Conservation (phyloP, 2,329 filamentous ascomycete species). For the Alternaria sp. region DNA sequence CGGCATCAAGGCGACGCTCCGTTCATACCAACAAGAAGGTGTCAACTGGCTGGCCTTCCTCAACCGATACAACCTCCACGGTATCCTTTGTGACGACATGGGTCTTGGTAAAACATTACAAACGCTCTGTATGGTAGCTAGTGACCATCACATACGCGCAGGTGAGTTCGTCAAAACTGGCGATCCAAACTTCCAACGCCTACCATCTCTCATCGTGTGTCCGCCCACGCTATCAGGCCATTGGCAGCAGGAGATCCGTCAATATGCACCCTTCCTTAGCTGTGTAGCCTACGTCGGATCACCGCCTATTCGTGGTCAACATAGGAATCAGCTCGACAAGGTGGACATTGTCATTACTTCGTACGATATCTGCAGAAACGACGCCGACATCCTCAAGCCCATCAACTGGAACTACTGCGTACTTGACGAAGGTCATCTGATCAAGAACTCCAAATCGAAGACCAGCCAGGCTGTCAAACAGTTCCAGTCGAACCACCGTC, state of each 20-base stretch:
- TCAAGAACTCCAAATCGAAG: conserved; percentile 98
- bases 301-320: conserved; percentile 77
- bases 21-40: conserved; percentile 97
- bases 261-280: conserved; percentile 92
- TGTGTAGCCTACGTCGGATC: conserved; percentile 92
- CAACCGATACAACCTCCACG: conserved; percentile 96
- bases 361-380: conserved; percentile 97
- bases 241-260: conserved; percentile 97
- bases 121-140: conserved; percentile 96
- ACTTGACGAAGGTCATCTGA: conserved; percentile 94
- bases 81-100: conserved; percentile 99
- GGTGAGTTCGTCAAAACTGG: conserved; percentile 88
- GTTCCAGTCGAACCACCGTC: conserved; percentile 86
- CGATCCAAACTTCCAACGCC: conserved; percentile 75
- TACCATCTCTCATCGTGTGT: conserved; percentile 94
- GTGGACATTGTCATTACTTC: conserved; percentile 97
- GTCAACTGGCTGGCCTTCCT: conserved; percentile 99
- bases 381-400: conserved; percentile 81
- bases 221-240: conserved; percentile 96
- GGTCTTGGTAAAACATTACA: conserved; percentile 97
- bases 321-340: conserved; percentile 73
- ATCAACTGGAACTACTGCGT: conserved; percentile 98
- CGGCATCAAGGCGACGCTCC: conserved; percentile 93
- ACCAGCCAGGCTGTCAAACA: conserved; percentile 92
- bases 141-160: conserved; percentile 91